Evolutionary conservation across 495 filamentous ascomycete genomes (phyloP).

Genomic region (Lasiosphaeria miniovina): DNA sequence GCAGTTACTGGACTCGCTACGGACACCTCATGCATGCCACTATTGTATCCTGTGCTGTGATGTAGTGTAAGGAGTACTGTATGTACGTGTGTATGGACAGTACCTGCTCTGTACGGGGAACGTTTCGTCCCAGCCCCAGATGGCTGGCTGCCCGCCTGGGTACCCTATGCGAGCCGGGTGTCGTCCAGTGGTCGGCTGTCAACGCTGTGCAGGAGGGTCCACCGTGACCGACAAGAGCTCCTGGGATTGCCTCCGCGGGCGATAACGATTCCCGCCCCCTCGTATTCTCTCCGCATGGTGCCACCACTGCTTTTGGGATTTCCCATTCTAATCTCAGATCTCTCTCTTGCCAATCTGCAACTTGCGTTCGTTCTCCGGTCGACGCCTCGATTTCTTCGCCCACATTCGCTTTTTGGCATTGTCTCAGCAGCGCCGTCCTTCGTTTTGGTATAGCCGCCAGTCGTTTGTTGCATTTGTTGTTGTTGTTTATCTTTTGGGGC

Average conservation of each 20-base stretch:
- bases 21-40: too few relatives aligned
- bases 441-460: background rate
- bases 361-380: background rate
- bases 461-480: constrained; percentile 1
- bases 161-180: background rate
- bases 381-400: background rate
- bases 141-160: constrained; percentile 1
- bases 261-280: constrained; percentile 2
- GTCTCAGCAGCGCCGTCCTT: constrained; percentile 4
- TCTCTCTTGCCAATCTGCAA: background rate
- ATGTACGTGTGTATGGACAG: too few relatives aligned
- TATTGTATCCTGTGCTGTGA: too few relatives aligned
- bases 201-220: background rate
- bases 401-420: constrained; percentile 4
- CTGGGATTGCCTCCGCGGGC: background rate
- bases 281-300: background rate
- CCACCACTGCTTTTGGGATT: background rate
- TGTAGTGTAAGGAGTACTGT: too few relatives aligned
- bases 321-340: background rate
- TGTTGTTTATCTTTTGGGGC: constrained; percentile 7
- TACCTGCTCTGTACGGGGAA: too few relatives aligned
- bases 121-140: too few relatives aligned
- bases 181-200: background rate
- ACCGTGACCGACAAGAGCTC: background rate
- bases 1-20: too few relatives aligned